Conservation (phyloP, 805 yeast genomes). For the Kazachstania bromeliacearum region DNA sequence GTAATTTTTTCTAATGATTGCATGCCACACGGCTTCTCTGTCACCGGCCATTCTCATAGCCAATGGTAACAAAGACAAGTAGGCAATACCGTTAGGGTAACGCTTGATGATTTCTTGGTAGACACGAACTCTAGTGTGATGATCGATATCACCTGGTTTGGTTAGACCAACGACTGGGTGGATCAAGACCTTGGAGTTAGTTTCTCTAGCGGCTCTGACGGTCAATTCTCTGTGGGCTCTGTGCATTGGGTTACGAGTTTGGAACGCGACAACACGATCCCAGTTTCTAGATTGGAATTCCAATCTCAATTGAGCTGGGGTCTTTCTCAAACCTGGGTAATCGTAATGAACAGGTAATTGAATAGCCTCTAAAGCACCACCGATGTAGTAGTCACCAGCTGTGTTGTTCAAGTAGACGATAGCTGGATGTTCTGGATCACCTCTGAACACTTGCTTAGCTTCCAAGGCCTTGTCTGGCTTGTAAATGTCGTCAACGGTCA, state of each 20-base stretch:
- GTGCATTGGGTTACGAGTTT: constrained; percentile 97
- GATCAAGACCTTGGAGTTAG: constrained; percentile 77
- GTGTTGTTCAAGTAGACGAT: constrained; percentile 57
- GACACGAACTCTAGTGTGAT: constrained; percentile 93
- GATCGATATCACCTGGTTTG: constrained; percentile 96
- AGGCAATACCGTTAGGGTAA: constrained; percentile 91
- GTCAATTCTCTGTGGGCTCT: constrained; percentile 96
- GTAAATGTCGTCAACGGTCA: constrained; percentile 72
- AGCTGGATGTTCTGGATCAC: constrained; percentile 97
- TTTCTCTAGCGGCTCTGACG: constrained; percentile 91
- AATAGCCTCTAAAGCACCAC: constrained; percentile 81
- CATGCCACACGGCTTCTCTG: constrained; percentile 97
- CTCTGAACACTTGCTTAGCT: constrained; percentile 84
- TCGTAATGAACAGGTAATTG: constrained; percentile 82
- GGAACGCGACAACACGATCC: constrained; percentile 91
- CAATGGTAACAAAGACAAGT: constrained; percentile 75
- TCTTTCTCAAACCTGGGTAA: constrained; percentile 75
- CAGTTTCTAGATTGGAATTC: constrained; percentile 77
- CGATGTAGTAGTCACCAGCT: constrained; percentile 79
- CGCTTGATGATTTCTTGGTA: constrained; percentile 86
- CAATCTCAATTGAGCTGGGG: constrained; percentile 81
- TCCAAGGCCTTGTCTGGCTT: constrained; percentile 71
- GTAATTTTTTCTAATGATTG: constrained; percentile 88
- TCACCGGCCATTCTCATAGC: constrained; percentile 99
- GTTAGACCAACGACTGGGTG: constrained; percentile 97